phyloP scores from a whole-genome alignment of 176 grass and related monocot species.

The Lolium perenne region DNA sequence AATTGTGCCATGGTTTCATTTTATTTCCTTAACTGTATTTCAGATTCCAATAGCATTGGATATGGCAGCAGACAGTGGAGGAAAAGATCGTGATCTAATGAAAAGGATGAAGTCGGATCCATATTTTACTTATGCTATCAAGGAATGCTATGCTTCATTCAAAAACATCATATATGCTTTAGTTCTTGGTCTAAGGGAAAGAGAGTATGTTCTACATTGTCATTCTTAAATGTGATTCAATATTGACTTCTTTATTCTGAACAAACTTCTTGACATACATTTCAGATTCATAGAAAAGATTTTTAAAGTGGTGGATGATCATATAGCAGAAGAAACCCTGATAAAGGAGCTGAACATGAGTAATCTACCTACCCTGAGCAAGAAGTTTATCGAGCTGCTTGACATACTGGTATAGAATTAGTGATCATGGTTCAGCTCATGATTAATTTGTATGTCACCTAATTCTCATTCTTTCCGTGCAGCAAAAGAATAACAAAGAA shows the following conservation, averaged over 20 bases:
- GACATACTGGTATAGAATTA: conserved; percentile 67
- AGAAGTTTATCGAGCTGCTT: conserved; percentile 89
- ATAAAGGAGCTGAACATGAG: conserved; percentile 73
- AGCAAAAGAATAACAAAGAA: conserved; percentile 76
- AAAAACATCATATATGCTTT: conserved; percentile 80
- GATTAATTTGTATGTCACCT: conserved; percentile 23
- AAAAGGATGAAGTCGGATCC: conserved; percentile 72
- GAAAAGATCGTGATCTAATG: conserved; percentile 85
- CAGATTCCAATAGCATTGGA: conserved; percentile 97
- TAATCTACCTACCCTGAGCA: conserved; percentile 66
- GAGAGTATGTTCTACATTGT: conserved; percentile 56
- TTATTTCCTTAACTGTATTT: conserved; percentile 29
- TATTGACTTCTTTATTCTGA: conserved; percentile 15
- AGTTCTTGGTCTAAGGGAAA: conserved; percentile 65
- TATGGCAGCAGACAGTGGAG: conserved; percentile 90
- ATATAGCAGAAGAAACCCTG: conserved; percentile 45
- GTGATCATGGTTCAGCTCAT: conserved; percentile 8
- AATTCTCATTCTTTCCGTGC: conserved; percentile 30
- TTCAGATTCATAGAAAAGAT: conserved; percentile 79
- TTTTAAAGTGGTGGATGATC: conserved; percentile 64
- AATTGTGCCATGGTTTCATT: conserved; percentile 16
- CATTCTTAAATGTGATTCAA: conserved; percentile 24
- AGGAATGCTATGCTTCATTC: conserved; percentile 93
- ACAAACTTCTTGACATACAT: conserved; percentile 23
- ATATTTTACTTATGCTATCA: conserved; percentile 88